phyloP scores from a whole-genome alignment of 148 eudicot genomes.

The Drosera capensis region DNA sequence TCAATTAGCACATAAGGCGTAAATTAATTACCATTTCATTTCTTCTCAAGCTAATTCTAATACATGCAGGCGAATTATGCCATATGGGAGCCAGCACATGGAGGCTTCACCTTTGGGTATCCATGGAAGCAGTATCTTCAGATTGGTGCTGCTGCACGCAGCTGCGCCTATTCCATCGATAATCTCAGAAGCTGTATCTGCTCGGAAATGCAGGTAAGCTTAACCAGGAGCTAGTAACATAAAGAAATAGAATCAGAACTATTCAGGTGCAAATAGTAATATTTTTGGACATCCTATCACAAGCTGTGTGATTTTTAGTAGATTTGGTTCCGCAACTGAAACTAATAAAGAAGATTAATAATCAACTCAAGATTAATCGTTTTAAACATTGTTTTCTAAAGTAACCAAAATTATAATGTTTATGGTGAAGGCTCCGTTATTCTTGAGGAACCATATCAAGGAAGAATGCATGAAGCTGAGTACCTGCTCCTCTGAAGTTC shows the following conservation, averaged over 20 bases:
- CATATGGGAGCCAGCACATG: constrained; percentile 86
- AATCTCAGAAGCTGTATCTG: constrained; percentile 41
- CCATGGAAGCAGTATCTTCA: constrained; percentile 77
- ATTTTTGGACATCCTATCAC: neutral
- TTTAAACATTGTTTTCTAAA: no score
- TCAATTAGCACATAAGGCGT: no score
- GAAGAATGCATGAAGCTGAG: constrained; percentile 37
- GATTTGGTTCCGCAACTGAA: no score
- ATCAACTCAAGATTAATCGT: no score
- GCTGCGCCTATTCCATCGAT: constrained; percentile 58
- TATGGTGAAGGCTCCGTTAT: constrained; percentile 41
- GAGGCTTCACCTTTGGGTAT: constrained; percentile 48
- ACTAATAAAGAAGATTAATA: no score
- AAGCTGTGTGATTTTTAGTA: no score
- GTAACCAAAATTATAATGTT: neutral
- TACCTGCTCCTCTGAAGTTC: constrained; percentile 32
- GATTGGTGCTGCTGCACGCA: constrained; percentile 49
- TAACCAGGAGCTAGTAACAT: no score
- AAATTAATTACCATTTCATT: no score
- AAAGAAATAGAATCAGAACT: neutral
- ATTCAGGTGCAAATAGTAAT: neutral
- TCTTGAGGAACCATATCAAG: constrained; percentile 31
- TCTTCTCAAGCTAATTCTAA: no score
- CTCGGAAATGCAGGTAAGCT: constrained; percentile 44
- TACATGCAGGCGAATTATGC: constrained; percentile 65